Evolutionary conservation across 164 flowering plant species (phyloP), one percentile per base, ranked within the genome.

Genomic region (Brasenia schreberi): DNA sequence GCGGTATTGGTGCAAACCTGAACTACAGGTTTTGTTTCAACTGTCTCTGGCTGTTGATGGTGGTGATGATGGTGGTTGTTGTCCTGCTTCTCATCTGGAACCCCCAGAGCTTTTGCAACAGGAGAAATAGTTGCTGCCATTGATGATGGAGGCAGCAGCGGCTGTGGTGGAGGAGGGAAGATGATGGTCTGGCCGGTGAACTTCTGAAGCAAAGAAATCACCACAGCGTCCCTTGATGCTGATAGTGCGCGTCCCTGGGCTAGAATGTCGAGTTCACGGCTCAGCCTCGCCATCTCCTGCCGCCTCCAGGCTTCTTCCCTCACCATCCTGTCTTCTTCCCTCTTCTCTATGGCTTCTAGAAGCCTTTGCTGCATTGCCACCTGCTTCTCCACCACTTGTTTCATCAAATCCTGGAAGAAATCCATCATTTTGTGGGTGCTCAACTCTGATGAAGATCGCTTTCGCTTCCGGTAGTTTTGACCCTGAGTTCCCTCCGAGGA

Each of bases 251-350:
- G 69, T 63, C 87, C 96, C 49, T 84, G 88, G 19, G 89, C 82
- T 74, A 81, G 68, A 19, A 81, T 70, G 18, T 84, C 90, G 63
- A 85, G 92, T 63, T 87, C 92, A 0, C 81, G 75, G 59, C 62
- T 67, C 4, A 85, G 60, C 67, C 90, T 77, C 0, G 82, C 78
- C 80, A 81, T 79, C 75, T 89, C 90, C 66, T 87, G 89, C 44
- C 77, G 72, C 79, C 74, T 85, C 96, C 96, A 89, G 12, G 85
- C 85, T 39, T 89, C 96, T 69, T 87, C 96, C 62, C 90, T 72
- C 1, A 79, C 74, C 78, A 80, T 72, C 64, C 92, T 73, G 5
- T 87, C 96, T 61, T 81, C 84, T 72, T 89, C 96, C 69, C 86
- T 79, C 78, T 83, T 87, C 75, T 89, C 92, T 4, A 89, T 78